Base-by-base conservation (phyloP, 305 asterid genomes). In the Coffea humblotiana region DNA sequence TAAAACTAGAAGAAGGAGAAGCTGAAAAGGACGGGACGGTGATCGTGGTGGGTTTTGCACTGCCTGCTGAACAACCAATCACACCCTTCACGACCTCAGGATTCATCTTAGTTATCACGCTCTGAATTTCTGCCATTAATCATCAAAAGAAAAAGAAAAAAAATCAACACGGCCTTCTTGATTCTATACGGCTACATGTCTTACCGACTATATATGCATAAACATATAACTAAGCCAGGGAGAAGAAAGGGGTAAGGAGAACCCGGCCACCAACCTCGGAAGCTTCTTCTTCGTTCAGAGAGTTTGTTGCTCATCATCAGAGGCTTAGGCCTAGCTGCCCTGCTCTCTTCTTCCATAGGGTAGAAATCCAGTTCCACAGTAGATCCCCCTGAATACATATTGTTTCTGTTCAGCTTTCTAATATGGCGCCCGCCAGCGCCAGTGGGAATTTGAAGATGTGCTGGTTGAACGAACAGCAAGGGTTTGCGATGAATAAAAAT, bases 41-140 rank as follows among this genome's bases (percentile, higher is more conserved):
- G 49, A 68, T 40, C 4, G 15, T 49, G 21, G 43, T 71, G n/a
- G 13, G n/a, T 11, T 51, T 37, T 23, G 23, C 23, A 66, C 52
- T 61, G 37, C 77, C 61, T 15, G 40, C 12, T 13, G 78, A 63
- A 63, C 75, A 48, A 63, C 75, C 84, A 52, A 90, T 90, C 81
- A 90, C 90, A 71, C 86, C 84, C 85, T 85, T 90, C 78, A 90
- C 82, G 29, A 90, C 78, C 77, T 88, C 90, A 13, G 92, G 94
- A 73, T 87, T 86, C 80, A 90, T 88, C 88, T 87, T 90, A 16
- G 90, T 79, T 47, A 89, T 78, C 48, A 81, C 86, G 2, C 86
- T 61, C 60, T 89, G 92, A 54, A 89, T 84, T 58, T 87, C 90
- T 89, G 71, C 80, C 43, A 61, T 29, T 16, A 3, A 51, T n/a